Conservation (phyloP, 2,329 filamentous ascomycete genomes). For the Thielaviopsis ethacetica region DNA sequence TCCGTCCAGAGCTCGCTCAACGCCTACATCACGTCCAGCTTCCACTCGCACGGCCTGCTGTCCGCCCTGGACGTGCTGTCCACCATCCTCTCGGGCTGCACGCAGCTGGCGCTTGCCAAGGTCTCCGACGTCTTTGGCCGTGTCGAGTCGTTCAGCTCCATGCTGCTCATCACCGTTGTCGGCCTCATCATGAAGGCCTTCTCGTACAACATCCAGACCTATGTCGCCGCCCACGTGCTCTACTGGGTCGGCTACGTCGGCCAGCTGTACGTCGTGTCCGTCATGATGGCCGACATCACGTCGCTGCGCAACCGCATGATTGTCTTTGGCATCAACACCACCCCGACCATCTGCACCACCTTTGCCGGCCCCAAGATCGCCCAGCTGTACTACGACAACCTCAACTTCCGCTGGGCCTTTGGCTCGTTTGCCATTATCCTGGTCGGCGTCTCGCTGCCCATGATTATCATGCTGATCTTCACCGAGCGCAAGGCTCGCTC, state of each 20-base stretch:
- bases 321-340: conserved; percentile 26
- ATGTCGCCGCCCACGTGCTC: conserved; percentile 44
- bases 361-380: conserved; percentile 28
- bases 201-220: conserved; percentile 39
- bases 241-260: conserved; percentile 41
- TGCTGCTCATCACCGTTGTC: conserved; percentile 29
- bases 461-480: conserved; percentile 20
- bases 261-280: conserved; percentile 23
- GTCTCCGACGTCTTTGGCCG: conserved; percentile 33
- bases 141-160: conserved; percentile 27
- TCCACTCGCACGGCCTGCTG: conserved; percentile 47
- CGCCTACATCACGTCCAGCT: conserved; percentile 50
- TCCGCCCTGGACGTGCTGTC: conserved; percentile 49
- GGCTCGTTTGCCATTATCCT: conserved; percentile 48
- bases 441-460: conserved; percentile 28
- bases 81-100: conserved; percentile 23
- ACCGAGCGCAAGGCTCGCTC: conserved; percentile 31
- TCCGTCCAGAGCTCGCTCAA: conserved; percentile 32
- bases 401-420: conserved; percentile 33
- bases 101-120: conserved; percentile 28
- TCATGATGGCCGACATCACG: conserved; percentile 29
- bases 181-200: conserved; percentile 47
- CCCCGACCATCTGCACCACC: conserved; percentile 27
- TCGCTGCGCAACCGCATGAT: conserved; percentile 27
- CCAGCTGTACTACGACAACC: conserved; percentile 22